Percentiles rank a stretch among this genome's conserved stretches.
These are phyloP conservation scores for Macrophomina pseudophaseolina DNA, from an alignment of 2,329 filamentous ascomycete species.

Conservation along the genomic window DNA sequence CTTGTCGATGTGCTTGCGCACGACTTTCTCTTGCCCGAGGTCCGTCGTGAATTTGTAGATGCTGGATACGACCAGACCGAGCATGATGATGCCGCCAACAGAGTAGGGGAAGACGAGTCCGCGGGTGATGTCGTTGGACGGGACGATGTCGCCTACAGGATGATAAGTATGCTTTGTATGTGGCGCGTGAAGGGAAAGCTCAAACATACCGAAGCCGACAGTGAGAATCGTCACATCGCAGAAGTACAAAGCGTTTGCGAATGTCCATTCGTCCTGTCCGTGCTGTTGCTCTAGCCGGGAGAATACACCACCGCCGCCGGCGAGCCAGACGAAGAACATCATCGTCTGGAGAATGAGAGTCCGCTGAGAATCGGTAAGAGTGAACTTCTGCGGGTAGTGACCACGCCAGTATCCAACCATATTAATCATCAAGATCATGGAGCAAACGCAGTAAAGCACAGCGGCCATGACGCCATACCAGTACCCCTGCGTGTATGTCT, in stretches of 20 bases:
- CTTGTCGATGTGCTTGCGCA: slow-evolving; percentile 63
- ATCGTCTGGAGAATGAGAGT: slow-evolving; percentile 92
- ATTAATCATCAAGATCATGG: slow-evolving; percentile 77
- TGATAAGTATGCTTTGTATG: background rate
- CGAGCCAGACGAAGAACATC: slow-evolving; percentile 79
- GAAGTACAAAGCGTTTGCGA: slow-evolving; percentile 68
- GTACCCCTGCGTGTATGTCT: slow-evolving; percentile 78
- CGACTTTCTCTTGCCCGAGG: slow-evolving; percentile 65
- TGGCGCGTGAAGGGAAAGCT: background rate
- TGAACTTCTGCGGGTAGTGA: slow-evolving; percentile 80
- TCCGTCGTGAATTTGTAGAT: slow-evolving; percentile 71
- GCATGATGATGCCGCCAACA: slow-evolving; percentile 79
- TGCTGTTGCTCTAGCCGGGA: slow-evolving; percentile 63
- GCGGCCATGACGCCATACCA: slow-evolving; percentile 86
- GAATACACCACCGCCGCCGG: slow-evolving; percentile 78
- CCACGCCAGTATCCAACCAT: slow-evolving; percentile 76
- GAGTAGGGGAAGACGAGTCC: slow-evolving; percentile 83
- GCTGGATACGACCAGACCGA: slow-evolving; percentile 82
- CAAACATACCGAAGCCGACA: slow-evolving; percentile 39
- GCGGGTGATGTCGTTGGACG: slow-evolving; percentile 62
- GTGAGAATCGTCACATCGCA: slow-evolving; percentile 50
- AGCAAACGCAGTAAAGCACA: slow-evolving; percentile 77
- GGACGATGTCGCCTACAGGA: slow-evolving; percentile 57
- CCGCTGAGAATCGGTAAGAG: slow-evolving; percentile 77
- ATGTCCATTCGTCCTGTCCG: slow-evolving; percentile 64